Evolutionary conservation across 2,329 filamentous ascomycete species (phyloP), one percentile per base, ranked within the genome.

Genomic region (Ophiostoma pallidulum): DNA sequence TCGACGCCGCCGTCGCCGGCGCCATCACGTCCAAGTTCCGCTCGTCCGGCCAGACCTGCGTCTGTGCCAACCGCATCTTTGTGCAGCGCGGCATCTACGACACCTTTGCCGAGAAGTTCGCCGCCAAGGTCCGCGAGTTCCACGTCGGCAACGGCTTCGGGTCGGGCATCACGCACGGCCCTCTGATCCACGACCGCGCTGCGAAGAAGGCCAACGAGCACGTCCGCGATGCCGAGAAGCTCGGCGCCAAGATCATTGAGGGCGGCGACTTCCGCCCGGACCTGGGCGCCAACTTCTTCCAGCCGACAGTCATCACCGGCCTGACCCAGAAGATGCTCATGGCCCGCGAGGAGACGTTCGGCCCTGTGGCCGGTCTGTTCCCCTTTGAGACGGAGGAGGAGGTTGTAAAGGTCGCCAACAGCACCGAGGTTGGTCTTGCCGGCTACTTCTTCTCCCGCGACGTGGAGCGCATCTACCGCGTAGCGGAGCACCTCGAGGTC

Each of bases 31-130:
- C 80, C 59, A 98, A 97, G 66, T 97, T 97, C 78, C 84, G 92
- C 47, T 88, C 84, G 32, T 94, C 87, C 0, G 92, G 92, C 31
- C 92, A 98, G 72, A 97, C 92, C 0, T 98, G 92, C 64, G 90
- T 97, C 19, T 90, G 85, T 59, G 86, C 86, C 22, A 94, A 94
- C 69, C 75, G 87, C 26, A 78, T 94, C 54, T 91, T 85, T 63
- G 76, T 94, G 8, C 87, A 94, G 64, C 71, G 73, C 31, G 82
- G 79, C 50, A 77, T 94, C 63, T 89, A 92, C 66, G 84, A 91
- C 58, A 69, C 74, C 32, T 94, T 94, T 56, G 76, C 78, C 4
- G 58, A 70, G 39, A 80, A 77, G 43, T 80, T 92, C 54, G 77
- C 81, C 24, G 81, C 79, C 52, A 84, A 85, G 61, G 86, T 91